Evolutionary conservation across 164 flowering plant genomes (phyloP).

Genomic region (Stephania japonica): DNA sequence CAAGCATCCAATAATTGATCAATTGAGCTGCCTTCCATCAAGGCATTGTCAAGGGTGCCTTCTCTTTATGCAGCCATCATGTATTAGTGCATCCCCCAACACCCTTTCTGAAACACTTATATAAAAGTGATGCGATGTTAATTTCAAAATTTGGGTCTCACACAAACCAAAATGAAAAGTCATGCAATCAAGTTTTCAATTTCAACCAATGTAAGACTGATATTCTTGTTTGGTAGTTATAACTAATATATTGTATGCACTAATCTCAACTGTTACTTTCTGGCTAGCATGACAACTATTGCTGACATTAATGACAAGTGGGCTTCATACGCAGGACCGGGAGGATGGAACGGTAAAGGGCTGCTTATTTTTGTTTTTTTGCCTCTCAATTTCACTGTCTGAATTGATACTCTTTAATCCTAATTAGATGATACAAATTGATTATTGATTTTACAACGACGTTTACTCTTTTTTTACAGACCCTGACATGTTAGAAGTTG

Average conservation of each 20-base stretch:
- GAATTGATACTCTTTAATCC: not conserved
- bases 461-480: constrained; percentile 35
- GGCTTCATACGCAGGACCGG: constrained; percentile 99
- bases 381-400: not conserved
- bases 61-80: too few species aligned
- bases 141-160: too few species aligned
- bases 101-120: too few species aligned
- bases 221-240: not conserved
- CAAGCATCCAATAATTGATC: too few species aligned
- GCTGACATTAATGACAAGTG: constrained; percentile 95
- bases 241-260: not conserved
- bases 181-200: too few species aligned
- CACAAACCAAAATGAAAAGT: too few species aligned
- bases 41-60: too few species aligned
- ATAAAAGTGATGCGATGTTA: too few species aligned
- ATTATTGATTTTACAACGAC: not conserved
- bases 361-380: not conserved
- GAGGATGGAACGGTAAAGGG: constrained; percentile 95
- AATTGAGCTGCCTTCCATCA: too few species aligned
- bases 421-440: not conserved
- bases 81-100: too few species aligned
- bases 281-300: constrained; percentile 71
- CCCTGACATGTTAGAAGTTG: constrained; percentile 99
- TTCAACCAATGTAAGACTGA: too few species aligned
- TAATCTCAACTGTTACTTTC: constrained; percentile 13